Conservation (phyloP, 1,284 basidiomycete species). For the Ustilago hordei region DNA sequence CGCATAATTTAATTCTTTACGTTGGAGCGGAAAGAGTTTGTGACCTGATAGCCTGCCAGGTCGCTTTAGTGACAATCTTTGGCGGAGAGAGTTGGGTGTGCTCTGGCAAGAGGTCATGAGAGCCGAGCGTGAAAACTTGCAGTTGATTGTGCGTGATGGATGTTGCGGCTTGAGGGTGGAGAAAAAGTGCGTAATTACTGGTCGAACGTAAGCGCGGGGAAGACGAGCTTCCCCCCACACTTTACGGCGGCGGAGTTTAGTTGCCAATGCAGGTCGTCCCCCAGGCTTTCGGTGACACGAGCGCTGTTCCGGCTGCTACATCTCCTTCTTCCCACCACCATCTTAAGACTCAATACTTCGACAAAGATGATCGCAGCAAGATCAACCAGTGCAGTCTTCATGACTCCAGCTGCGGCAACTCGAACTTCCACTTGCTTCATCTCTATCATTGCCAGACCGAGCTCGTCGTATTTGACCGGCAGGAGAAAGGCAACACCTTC, state of each 20-base stretch:
- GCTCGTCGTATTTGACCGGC: not conserved
- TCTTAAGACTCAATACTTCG: not conserved
- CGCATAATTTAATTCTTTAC: too few species aligned
- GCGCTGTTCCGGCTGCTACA: not conserved
- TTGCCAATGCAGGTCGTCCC: not conserved
- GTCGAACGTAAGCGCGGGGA: conserved; percentile 1
- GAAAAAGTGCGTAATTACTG: conserved; percentile 25
- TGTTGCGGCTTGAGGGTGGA: not conserved
- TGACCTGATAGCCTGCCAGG: too few species aligned
- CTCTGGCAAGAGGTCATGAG: not conserved
- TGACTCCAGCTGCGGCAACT: not conserved
- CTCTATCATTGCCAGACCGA: not conserved
- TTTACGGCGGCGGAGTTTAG: conserved; percentile 4
- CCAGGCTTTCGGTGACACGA: not conserved
- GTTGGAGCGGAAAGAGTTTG: too few species aligned
- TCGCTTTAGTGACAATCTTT: too few species aligned
- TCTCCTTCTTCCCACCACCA: not conserved
- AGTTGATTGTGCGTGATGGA: not conserved
- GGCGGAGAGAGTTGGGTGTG: not conserved
- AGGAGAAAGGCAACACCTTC: not conserved
- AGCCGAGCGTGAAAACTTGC: too few species aligned
- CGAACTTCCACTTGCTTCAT: not conserved
- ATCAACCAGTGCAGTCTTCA: not conserved
- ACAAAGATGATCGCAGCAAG: conserved; percentile 5
- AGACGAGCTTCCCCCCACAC: not conserved